A percentile compares a stretch with the other conserved stretches of the same genome.
Evolutionary conservation across 306 rosid species (phyloP).

Genomic region (Cicer yamashitae): DNA sequence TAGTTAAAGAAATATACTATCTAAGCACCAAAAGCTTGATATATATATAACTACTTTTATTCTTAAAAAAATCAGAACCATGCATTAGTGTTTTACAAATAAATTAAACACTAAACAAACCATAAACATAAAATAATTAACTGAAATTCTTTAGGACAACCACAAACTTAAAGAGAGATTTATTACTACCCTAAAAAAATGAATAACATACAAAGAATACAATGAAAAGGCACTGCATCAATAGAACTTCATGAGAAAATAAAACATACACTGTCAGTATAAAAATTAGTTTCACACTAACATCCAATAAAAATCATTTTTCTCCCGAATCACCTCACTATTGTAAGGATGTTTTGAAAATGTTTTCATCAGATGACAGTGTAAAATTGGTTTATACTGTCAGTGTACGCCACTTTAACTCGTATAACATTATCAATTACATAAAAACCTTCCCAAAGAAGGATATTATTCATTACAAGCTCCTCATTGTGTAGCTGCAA

Average conservation of each 20-base stretch:
- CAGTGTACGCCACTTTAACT: no score
- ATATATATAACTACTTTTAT: neutral
- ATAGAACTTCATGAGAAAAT: constrained; percentile 17
- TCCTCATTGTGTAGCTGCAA: constrained; percentile 36
- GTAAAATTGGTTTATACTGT: no score
- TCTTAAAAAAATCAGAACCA: neutral
- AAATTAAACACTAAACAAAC: neutral
- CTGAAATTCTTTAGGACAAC: neutral
- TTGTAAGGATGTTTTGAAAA: no score
- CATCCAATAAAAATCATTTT: no score
- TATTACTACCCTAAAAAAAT: constrained; percentile 34
- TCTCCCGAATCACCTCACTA: no score
- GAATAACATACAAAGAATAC: constrained; percentile 37
- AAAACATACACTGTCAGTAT: no score
- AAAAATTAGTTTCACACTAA: no score
- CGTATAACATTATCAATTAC: constrained; percentile 45
- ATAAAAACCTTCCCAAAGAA: neutral
- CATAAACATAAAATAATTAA: neutral
- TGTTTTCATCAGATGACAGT: no score
- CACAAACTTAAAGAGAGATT: constrained; percentile 27
- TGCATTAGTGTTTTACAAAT: neutral
- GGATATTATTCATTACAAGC: constrained; percentile 30
- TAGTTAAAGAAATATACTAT: neutral
- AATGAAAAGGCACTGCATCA: constrained; percentile 16
- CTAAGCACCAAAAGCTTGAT: neutral